Evolutionary conservation across 495 filamentous ascomycete species (phyloP), one percentile per base, ranked within the genome.

Genomic region (Penicillium salamii): DNA sequence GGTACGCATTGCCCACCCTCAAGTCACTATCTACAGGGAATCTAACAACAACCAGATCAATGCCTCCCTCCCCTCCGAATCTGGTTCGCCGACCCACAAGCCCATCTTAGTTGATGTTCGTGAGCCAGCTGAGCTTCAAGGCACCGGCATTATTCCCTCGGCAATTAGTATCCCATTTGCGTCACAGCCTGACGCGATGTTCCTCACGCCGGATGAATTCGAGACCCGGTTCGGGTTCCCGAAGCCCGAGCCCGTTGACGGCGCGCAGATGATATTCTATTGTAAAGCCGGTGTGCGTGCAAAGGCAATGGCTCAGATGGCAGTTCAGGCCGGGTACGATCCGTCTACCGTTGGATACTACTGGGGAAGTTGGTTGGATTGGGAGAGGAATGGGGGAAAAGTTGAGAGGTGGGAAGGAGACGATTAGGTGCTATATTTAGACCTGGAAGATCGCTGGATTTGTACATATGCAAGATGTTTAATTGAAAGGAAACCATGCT

Each of bases 261-360:
- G 46, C 0, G 41, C 44, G 39, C 50, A 68, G 23, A 69, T 96
- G 9, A 82, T 97, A 2, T 93, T 97, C 58, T 98, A 96, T 65
- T 98, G 93, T 67, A 92, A 88, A 71, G 83, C 89, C 0, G 93
- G 93, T 2, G 90, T 97, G 49, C 78, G 93, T 66, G 87, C 86
- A 57, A 66, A 75, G 17, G 81, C 87, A 3, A 92, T 91, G n/a
- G 90, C 91, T 19, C 77, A 82, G 60, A 63, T 97, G 70, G 92
- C 92, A 41, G 71, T 72, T 41, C 78, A 86, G 67, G 83, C 81
- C 11, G 92, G 93, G 19, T 97, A 86, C 78, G 68, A 72, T 54
- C 79, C 79, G 4, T 82, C 86, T 28, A 78, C 74, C 28, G 76
- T 91, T 1, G 84, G 83, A 31, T 90, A 96, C 74, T 96, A 93